Percentiles rank a stretch among this genome's conserved stretches.
phyloP scores from a whole-genome alignment of 345 rosid genomes.

The Brassica napus region Da-Ae NC_063447.1:29192001-29192500 shows the following conservation, averaged over 20 bases:
- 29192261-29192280: neutral
- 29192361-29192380: neutral
- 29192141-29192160: too few relatives aligned
- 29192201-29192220: neutral
- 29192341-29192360: conserved; percentile 15
- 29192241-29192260: neutral
- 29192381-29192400: conserved; percentile 29
- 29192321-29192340: conserved; percentile 13
- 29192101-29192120: too few relatives aligned
- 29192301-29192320: conserved; percentile 20
- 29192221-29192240: neutral
- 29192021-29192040: too few relatives aligned
- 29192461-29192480: conserved; percentile 42
- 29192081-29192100: too few relatives aligned
- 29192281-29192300: conserved; percentile 7
- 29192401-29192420: conserved; percentile 1
- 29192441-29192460: conserved; percentile 29
- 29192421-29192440: conserved; percentile 1
- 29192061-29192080: too few relatives aligned
- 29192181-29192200: too few relatives aligned
- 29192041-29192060: too few relatives aligned
- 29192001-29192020: too few relatives aligned
- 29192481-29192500: conserved; percentile 36
- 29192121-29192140: too few relatives aligned
- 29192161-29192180: too few relatives aligned